Conservation (phyloP, 768 basidiomycete genomes). For the Lentinula detonsa region DNA sequence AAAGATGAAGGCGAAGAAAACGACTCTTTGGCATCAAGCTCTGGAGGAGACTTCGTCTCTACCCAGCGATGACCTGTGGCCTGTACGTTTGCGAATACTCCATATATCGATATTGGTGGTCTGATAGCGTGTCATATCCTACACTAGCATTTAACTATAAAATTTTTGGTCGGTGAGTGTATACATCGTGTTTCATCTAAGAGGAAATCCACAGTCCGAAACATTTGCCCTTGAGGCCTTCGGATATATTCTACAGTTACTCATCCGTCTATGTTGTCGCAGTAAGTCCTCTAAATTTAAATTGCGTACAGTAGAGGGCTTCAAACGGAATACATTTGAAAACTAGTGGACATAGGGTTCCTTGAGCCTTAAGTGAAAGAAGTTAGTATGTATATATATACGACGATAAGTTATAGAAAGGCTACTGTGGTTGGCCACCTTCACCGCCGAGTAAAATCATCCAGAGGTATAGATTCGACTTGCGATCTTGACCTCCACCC, state of each 20-base stretch:
- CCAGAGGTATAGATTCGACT: background rate
- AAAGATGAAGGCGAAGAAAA: conserved; percentile 5
- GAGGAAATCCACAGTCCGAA: no score
- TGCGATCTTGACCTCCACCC: background rate
- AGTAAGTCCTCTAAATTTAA: no score
- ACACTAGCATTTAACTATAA: background rate
- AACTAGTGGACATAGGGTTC: no score
- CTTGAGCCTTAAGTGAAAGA: no score
- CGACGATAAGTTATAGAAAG: background rate
- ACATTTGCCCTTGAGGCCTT: no score
- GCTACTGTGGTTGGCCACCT: background rate
- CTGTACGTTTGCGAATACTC: conserved; percentile 27
- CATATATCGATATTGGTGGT: background rate
- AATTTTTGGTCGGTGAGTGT: background rate
- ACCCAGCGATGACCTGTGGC: conserved; percentile 29
- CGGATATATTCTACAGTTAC: no score
- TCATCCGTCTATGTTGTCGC: no score
- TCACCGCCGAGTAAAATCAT: background rate
- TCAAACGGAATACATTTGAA: no score
- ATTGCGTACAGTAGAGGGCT: no score
- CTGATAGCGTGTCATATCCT: background rate
- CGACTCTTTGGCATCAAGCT: conserved; percentile 1
- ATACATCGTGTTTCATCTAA: background rate
- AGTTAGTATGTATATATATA: no score
- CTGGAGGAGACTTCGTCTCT: conserved; percentile 23